Conservation (phyloP, 2,329 filamentous ascomycete species). For the Fusarium dimerum region DNA sequence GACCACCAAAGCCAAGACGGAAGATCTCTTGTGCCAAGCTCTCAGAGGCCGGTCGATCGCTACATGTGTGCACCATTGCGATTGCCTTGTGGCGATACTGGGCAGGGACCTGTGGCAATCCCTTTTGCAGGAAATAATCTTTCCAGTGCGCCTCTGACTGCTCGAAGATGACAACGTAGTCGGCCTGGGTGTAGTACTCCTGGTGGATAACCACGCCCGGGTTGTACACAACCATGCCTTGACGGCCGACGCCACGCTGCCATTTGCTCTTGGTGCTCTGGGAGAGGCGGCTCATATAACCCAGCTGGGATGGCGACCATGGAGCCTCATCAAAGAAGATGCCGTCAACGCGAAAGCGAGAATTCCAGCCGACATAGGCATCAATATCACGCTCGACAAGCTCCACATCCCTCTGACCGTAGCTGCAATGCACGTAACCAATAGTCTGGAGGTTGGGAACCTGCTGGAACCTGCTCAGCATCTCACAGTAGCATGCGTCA, state of each 20-base stretch:
- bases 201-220: slow-evolving; percentile 11
- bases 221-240: slow-evolving; percentile 8
- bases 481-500: slow-evolving; percentile 11
- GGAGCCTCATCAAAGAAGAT: slow-evolving; percentile 22
- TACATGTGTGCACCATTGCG: slow-evolving; percentile 16
- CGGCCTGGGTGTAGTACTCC: slow-evolving; percentile 9
- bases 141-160: slow-evolving; percentile 13
- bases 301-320: slow-evolving; percentile 10
- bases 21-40: slow-evolving; percentile 6
- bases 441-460: slow-evolving; percentile 8
- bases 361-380: slow-evolving; percentile 15
- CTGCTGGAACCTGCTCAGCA: slow-evolving; percentile 3
- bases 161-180: slow-evolving; percentile 14
- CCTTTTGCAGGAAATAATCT: background rate
- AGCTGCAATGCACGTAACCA: slow-evolving; percentile 20
- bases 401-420: slow-evolving; percentile 5
- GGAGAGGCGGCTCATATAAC: slow-evolving; percentile 6
- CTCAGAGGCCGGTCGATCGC: slow-evolving; percentile 1
- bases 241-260: slow-evolving; percentile 2
- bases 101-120: background rate
- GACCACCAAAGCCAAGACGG: slow-evolving; percentile 7
- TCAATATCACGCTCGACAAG: slow-evolving; percentile 10
- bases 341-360: slow-evolving; percentile 10
- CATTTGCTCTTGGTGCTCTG: slow-evolving; percentile 12
- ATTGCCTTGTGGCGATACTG: slow-evolving; percentile 5